These are phyloP conservation scores for Crithidia thermophila DNA, from an alignment of 208 protist species.

Conservation along the genomic window DNA sequence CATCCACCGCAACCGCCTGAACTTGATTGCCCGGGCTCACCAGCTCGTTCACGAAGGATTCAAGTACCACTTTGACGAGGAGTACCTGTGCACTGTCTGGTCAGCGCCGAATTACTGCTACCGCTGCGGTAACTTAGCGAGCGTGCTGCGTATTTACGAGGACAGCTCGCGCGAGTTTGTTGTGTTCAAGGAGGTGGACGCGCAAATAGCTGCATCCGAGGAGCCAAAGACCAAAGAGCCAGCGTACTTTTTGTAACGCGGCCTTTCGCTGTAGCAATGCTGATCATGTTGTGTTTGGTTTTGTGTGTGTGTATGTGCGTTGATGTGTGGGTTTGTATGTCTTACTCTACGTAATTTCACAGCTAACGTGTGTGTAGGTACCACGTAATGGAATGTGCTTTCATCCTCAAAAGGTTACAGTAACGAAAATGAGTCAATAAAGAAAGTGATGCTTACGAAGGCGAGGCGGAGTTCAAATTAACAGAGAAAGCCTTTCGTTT, in stretches of 20 bases:
- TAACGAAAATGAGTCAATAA: no score
- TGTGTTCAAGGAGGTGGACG: constrained; percentile 79
- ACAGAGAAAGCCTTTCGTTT: no score
- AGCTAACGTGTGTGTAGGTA: no score
- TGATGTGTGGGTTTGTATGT: no score
- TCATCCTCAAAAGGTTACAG: no score
- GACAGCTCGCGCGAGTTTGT: constrained; percentile 88
- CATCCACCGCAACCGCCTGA: constrained; percentile 78
- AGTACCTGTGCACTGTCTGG: constrained; percentile 96
- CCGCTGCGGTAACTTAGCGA: constrained; percentile 95
- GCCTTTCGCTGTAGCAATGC: background rate
- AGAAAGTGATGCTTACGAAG: no score
- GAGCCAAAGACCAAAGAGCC: constrained; percentile 47
- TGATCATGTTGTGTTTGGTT: no score
- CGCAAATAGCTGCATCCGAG: constrained; percentile 42
- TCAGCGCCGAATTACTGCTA: constrained; percentile 99
- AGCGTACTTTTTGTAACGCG: constrained; percentile 71
- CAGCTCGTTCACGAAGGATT: constrained; percentile 93
- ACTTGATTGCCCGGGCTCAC: constrained; percentile 89
- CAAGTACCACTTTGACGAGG: constrained; percentile 90
- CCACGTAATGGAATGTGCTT: no score
- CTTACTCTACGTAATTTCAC: no score
- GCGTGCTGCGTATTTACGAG: constrained; percentile 92
- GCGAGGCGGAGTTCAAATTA: no score
- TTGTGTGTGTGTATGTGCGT: no score